These are phyloP conservation scores for Exophiala oligosperma DNA, from an alignment of 2,329 filamentous ascomycete genomes.

Conservation along the genomic window DNA sequence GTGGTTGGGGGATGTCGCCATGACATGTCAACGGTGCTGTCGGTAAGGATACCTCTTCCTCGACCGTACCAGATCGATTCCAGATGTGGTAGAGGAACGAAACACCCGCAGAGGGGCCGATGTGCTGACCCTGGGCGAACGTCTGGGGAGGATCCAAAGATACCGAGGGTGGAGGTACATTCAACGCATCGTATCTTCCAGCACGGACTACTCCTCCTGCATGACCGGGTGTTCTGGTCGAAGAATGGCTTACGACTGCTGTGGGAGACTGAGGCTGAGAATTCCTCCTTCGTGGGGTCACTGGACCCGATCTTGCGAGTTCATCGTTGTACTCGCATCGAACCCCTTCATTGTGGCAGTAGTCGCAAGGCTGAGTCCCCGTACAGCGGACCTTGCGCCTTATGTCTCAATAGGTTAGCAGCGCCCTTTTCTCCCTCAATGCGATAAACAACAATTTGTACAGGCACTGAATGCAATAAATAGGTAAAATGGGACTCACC, in stretches of 20 bases:
- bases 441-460: no score
- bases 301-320: neutral
- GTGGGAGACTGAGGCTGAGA: neutral
- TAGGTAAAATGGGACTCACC: slow-evolving; percentile 12
- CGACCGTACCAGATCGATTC: slow-evolving; percentile 39
- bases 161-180: slow-evolving; percentile 5
- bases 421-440: neutral
- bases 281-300: neutral
- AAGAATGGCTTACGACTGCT: neutral
- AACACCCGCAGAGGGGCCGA: slow-evolving; percentile 49
- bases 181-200: no score
- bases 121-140: slow-evolving; percentile 46
- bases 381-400: slow-evolving; percentile 28
- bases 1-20: slow-evolving; percentile 46
- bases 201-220: neutral
- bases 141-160: slow-evolving; percentile 26
- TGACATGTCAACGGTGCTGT: slow-evolving; percentile 31
- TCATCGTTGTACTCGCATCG: slow-evolving; percentile 26
- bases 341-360: slow-evolving; percentile 25
- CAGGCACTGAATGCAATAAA: no score
- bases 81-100: slow-evolving; percentile 63
- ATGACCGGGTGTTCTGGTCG: neutral
- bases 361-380: slow-evolving; percentile 28
- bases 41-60: slow-evolving; percentile 42
- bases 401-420: neutral